Percentiles rank a stretch among this genome's conserved stretches.
These are phyloP conservation scores for Antrodiella citrinella DNA, from an alignment of 768 basidiomycete genomes.

Conservation along the genomic window DNA sequence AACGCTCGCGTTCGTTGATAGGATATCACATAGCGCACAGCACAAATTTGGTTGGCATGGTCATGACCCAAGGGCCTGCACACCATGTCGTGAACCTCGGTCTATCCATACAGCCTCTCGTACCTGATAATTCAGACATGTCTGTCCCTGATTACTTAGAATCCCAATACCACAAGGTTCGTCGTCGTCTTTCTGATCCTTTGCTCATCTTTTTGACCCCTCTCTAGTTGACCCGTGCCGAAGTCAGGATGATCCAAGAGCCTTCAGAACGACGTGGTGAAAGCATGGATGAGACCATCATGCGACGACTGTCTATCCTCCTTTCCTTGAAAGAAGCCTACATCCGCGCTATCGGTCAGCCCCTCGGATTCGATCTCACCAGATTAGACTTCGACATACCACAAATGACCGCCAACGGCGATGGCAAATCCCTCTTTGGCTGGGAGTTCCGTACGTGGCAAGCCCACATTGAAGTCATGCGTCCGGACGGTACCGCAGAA, in stretches of 20 bases:
- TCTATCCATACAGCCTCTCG: conserved; percentile 65
- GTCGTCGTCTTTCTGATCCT: conserved; percentile 13
- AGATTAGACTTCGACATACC: conserved; percentile 78
- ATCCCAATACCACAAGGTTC: conserved; percentile 68
- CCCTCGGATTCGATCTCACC: conserved; percentile 71
- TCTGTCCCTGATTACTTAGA: conserved; percentile 59
- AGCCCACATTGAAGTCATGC: conserved; percentile 61
- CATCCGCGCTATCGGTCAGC: conserved; percentile 78
- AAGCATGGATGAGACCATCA: conserved; percentile 44
- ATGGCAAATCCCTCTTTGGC: conserved; percentile 60
- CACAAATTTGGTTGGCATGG: conserved; percentile 71
- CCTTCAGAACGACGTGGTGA: conserved; percentile 13
- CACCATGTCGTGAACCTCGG: conserved; percentile 77
- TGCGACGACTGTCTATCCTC: conserved; percentile 70
- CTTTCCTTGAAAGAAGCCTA: conserved; percentile 77
- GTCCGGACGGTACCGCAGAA: conserved; percentile 39
- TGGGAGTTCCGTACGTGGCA: conserved; percentile 87
- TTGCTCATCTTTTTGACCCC: neutral
- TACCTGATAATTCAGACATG: conserved; percentile 52
- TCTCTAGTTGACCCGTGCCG: conserved; percentile 38
- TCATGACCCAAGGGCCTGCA: conserved; percentile 73
- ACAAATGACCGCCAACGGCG: conserved; percentile 51
- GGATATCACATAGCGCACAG: conserved; percentile 69
- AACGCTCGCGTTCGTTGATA: conserved; percentile 65
- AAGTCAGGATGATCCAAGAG: conserved; percentile 44